phyloP scores from a whole-genome alignment of 371 early-diverging fungal genomes.

The Apophysomyces ossiformis region DNA sequence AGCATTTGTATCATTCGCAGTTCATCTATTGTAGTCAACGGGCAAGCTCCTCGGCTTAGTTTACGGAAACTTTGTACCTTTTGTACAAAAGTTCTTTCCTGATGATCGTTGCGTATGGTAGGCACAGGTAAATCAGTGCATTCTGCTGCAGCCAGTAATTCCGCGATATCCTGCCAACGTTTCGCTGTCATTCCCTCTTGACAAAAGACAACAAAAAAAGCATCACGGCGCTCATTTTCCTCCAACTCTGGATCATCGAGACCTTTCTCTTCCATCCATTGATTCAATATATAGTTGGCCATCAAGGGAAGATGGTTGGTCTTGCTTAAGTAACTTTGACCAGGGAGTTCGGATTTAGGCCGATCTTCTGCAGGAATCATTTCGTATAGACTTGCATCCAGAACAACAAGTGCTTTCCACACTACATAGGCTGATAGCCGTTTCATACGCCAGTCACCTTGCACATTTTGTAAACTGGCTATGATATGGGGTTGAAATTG shows the following conservation, averaged over 20 bases:
- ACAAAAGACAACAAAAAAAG: constrained; percentile 3
- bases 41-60: constrained; percentile 13
- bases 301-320: constrained; percentile 8
- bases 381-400: constrained; percentile 17
- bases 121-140: constrained; percentile 25
- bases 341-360: not conserved
- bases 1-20: constrained; percentile 26
- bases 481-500: constrained; percentile 27
- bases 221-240: constrained; percentile 1
- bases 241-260: constrained; percentile 11
- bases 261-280: constrained; percentile 29
- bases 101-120: constrained; percentile 12
- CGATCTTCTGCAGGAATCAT: constrained; percentile 7
- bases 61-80: constrained; percentile 17
- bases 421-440: constrained; percentile 31
- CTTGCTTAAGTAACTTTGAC: not conserved
- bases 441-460: constrained; percentile 48
- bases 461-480: constrained; percentile 38
- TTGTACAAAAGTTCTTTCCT: not conserved
- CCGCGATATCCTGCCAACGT: constrained; percentile 40
- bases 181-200: constrained; percentile 33
- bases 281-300: constrained; percentile 17
- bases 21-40: constrained; percentile 21
- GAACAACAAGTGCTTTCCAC: constrained; percentile 16
- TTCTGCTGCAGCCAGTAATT: constrained; percentile 23